A percentile compares a stretch with the other conserved stretches of the same genome.
Conservation (phyloP, 75 land plant species). For the Selaginella tamariscina region DNA sequence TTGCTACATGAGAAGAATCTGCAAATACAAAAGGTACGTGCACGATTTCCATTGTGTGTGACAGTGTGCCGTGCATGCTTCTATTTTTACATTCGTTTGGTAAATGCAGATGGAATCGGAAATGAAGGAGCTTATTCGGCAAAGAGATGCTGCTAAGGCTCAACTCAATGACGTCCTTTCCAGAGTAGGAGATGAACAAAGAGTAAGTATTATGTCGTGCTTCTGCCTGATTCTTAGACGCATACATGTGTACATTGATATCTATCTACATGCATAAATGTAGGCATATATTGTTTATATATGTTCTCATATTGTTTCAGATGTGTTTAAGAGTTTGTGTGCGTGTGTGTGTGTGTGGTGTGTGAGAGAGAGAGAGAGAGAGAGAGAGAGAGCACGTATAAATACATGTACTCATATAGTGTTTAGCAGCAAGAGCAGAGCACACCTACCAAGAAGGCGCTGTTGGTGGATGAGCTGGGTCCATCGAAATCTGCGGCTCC, state of each 20-base stretch:
- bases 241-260: too few relatives aligned
- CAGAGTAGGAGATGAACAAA: constrained; percentile 38
- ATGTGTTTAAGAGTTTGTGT: too few relatives aligned
- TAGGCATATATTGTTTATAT: too few relatives aligned
- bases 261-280: too few relatives aligned
- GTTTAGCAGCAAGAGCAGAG: not conserved
- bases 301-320: too few relatives aligned
- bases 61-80: not conserved
- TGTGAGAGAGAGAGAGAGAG: too few relatives aligned
- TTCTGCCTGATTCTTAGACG: too few relatives aligned
- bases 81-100: constrained; percentile 18
- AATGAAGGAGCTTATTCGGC: constrained; percentile 55
- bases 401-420: too few relatives aligned
- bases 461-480: not conserved
- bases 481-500: constrained; percentile 55
- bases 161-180: constrained; percentile 59
- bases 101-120: constrained; percentile 82
- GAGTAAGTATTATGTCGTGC: too few relatives aligned
- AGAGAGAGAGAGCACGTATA: too few relatives aligned
- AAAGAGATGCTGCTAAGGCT: constrained; percentile 75
- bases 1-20: constrained; percentile 60
- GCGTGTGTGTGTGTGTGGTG: too few relatives aligned
- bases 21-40: constrained; percentile 67
- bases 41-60: too few relatives aligned
- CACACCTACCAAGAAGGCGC: not conserved